Evolutionary conservation across 2,329 filamentous ascomycete genomes (phyloP).

Genomic region (Scedosporium apiospermum): DNA sequence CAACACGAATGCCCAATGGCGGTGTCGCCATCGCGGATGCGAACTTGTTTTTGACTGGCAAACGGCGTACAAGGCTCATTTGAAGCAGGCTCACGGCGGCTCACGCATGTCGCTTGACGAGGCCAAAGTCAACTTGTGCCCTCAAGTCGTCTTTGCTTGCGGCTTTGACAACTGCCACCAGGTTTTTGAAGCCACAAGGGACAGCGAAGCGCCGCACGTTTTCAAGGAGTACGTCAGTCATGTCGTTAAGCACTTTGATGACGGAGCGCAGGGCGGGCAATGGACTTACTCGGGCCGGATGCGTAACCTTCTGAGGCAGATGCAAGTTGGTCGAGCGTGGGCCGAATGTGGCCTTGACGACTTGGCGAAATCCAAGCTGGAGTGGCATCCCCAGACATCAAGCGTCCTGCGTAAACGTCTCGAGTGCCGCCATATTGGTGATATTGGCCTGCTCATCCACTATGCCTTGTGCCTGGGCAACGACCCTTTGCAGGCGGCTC

Average conservation of each 20-base stretch:
- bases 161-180: slow-evolving; percentile 33
- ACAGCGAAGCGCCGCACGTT: slow-evolving; percentile 25
- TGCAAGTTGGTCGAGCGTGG: slow-evolving; percentile 26
- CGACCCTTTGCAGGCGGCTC: slow-evolving; percentile 13
- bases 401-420: slow-evolving; percentile 32
- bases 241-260: slow-evolving; percentile 37
- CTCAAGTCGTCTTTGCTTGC: slow-evolving; percentile 38
- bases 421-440: slow-evolving; percentile 33
- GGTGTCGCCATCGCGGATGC: slow-evolving; percentile 33
- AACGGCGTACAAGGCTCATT: slow-evolving; percentile 35
- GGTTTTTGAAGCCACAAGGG: slow-evolving; percentile 32
- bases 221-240: slow-evolving; percentile 37
- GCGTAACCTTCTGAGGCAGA: slow-evolving; percentile 33
- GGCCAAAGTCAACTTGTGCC: slow-evolving; percentile 32
- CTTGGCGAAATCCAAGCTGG: slow-evolving; percentile 21
- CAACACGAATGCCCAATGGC: slow-evolving; percentile 35
- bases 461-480: slow-evolving; percentile 29
- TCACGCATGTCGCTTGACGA: slow-evolving; percentile 30
- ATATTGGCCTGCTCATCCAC: slow-evolving; percentile 27
- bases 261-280: slow-evolving; percentile 25
- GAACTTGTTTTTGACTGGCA: slow-evolving; percentile 37
- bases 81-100: slow-evolving; percentile 33
- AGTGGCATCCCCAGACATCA: slow-evolving; percentile 33
- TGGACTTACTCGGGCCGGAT: slow-evolving; percentile 36
- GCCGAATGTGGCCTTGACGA: slow-evolving; percentile 24